Evolutionary conservation across 495 filamentous ascomycete genomes (phyloP).

Genomic region (Poronia punctata): DNA sequence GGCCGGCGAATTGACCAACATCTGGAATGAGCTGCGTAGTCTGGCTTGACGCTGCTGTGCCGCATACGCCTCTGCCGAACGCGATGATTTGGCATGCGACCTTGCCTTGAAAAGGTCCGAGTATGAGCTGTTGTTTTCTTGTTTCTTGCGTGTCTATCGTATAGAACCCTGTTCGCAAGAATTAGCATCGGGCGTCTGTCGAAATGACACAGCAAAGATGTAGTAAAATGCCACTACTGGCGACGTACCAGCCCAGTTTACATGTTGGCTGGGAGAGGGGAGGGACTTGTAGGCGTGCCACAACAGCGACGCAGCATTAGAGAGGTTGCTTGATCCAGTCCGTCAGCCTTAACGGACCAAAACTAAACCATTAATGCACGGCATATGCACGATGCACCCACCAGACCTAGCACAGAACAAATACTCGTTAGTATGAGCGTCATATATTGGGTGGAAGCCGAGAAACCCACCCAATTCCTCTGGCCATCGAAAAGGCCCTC

Average conservation of each 20-base stretch:
- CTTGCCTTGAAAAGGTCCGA: slow-evolving; percentile 84
- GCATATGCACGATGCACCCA: slow-evolving; percentile 19
- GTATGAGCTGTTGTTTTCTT: slow-evolving; percentile 51
- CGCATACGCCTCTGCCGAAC: slow-evolving; percentile 78
- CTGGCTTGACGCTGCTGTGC: slow-evolving; percentile 58
- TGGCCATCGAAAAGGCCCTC: slow-evolving; percentile 68
- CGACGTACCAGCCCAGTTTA: slow-evolving; percentile 78
- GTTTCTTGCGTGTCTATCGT: slow-evolving; percentile 56
- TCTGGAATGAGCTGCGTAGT: slow-evolving; percentile 67
- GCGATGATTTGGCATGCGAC: slow-evolving; percentile 81
- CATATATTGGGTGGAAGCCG: background rate
- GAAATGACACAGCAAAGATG: too few relatives aligned
- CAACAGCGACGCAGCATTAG: slow-evolving; percentile 77
- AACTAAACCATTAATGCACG: background rate
- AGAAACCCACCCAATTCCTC: slow-evolving; percentile 70
- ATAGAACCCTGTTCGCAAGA: slow-evolving; percentile 79
- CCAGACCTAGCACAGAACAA: slow-evolving; percentile 12
- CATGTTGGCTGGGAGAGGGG: slow-evolving; percentile 59
- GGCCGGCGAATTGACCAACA: slow-evolving; percentile 71
- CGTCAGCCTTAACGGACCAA: background rate
- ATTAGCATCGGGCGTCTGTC: too few relatives aligned
- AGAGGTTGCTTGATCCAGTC: slow-evolving; percentile 57
- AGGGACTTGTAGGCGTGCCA: slow-evolving; percentile 81
- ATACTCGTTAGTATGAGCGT: slow-evolving; percentile 1
- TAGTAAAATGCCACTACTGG: too few relatives aligned